Conservation (phyloP, 441 rosid genomes). For the Populus trichocarpa region DNA sequence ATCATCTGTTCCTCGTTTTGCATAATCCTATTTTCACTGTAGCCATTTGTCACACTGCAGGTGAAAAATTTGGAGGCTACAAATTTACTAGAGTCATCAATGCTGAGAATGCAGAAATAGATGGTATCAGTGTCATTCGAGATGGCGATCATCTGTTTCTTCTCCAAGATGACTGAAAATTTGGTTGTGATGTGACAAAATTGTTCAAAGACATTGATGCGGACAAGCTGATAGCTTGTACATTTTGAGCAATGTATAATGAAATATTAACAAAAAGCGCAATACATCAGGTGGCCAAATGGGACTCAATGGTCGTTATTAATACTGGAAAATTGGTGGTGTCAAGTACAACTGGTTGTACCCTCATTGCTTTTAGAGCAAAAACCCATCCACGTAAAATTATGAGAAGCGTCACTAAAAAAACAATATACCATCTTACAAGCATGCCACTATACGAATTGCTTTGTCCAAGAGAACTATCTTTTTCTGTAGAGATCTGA, state of each 20-base stretch:
- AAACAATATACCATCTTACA: constrained; percentile 23
- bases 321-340: constrained; percentile 19
- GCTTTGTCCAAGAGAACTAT: constrained; percentile 10
- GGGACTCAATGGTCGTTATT: constrained; percentile 17
- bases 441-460: constrained; percentile 14
- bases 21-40: constrained; percentile 31
- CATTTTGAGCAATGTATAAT: constrained; percentile 25
- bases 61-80: constrained; percentile 75
- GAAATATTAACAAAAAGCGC: constrained; percentile 13
- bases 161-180: constrained; percentile 36
- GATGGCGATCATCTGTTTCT: constrained; percentile 95
- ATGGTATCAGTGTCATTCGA: constrained; percentile 73
- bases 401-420: constrained; percentile 16
- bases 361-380: constrained; percentile 20
- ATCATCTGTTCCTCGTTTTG: constrained; percentile 14
- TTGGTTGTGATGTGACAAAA: constrained; percentile 22
- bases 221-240: constrained; percentile 22
- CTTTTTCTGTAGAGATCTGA: constrained; percentile 6
- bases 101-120: constrained; percentile 82
- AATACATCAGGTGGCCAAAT: constrained; percentile 19
- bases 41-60: constrained; percentile 51
- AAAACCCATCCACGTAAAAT: constrained; percentile 17
- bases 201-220: constrained; percentile 10
- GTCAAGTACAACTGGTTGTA: constrained; percentile 28
- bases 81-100: constrained; percentile 49